Base-by-base conservation (phyloP, 2,329 filamentous ascomycete genomes). In the Talaromyces rugulosus region DNA sequence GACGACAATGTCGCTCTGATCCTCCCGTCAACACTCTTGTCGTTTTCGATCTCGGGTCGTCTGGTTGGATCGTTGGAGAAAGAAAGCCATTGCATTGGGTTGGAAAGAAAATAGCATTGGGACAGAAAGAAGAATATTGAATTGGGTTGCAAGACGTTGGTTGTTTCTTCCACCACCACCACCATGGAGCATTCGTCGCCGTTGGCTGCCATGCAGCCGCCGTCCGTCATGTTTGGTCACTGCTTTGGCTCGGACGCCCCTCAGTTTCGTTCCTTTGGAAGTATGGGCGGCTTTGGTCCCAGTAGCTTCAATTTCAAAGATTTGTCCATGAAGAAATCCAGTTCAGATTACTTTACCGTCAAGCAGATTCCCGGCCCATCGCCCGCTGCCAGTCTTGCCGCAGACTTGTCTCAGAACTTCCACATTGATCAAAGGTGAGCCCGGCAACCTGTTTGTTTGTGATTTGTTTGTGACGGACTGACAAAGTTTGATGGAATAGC, bases 321-420 rank as follows among this genome's bases (percentile, higher is more conserved):
- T 69, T 74, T 89, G 72, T 88, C 86, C 71, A 89, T 83, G 91
- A 91, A 82, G 84, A 88, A 76, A 68, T 82, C 83, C 65, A 78
- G 83, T 52, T 75, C 82, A 40, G 93, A 96, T 76, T 96, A 95
- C 80, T 96, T 98, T 80, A 88, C 84, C 70, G 77, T 90, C 70
- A 92, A 91, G 73, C 85, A 89, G 58, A 82, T 91, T 70, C 87
- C 87, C 68, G 91, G 92, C 56, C 96, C 93, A 23, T 99, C 95
- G 61, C 95, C 95, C 5, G 93, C 92, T 40, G 88, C 92, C 58
- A 96, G 91, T 72, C 81, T 99, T 68, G 94, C 93, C 50, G 93
- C 92, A 65, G 95, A 99, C 78, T 84, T 98, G 70, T 97, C 93
- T 62, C 92, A 96, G 74, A 99, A 98, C 81, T 96, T 98, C 75